A percentile compares a stretch with the other conserved stretches of the same genome.
These are phyloP conservation scores for Fusarium sp. DNA, from an alignment of 2,329 filamentous ascomycete genomes.

Conservation along the genomic window DNA sequence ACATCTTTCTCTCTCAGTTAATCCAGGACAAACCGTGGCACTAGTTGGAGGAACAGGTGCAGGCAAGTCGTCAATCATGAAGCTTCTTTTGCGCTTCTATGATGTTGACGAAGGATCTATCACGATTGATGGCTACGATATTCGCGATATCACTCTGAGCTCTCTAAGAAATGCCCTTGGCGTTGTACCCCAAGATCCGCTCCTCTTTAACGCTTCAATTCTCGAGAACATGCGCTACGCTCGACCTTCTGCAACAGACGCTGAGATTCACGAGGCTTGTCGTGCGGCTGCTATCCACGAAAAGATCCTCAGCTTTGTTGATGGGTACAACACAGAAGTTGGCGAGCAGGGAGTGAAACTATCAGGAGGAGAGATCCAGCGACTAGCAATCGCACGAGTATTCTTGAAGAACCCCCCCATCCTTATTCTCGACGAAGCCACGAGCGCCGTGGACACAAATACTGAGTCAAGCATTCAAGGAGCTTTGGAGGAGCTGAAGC, in stretches of 20 bases:
- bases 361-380: slow-evolving; percentile 67
- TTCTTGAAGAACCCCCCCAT: slow-evolving; percentile 67
- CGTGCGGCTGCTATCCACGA: slow-evolving; percentile 72
- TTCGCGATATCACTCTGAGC: slow-evolving; percentile 67
- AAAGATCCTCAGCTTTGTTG: slow-evolving; percentile 68
- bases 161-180: slow-evolving; percentile 69
- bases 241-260: slow-evolving; percentile 68
- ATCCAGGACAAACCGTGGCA: slow-evolving; percentile 66
- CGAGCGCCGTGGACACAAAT: slow-evolving; percentile 62
- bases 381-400: slow-evolving; percentile 65
- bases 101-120: slow-evolving; percentile 66
- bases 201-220: slow-evolving; percentile 72
- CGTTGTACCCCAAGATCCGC: slow-evolving; percentile 72
- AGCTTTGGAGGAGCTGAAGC: slow-evolving; percentile 58
- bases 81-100: slow-evolving; percentile 70
- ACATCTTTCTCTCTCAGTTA: slow-evolving; percentile 59
- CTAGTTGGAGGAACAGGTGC: slow-evolving; percentile 71
- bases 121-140: slow-evolving; percentile 67
- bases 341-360: slow-evolving; percentile 69
- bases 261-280: slow-evolving; percentile 69
- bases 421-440: slow-evolving; percentile 75
- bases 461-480: slow-evolving; percentile 59
- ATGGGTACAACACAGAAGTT: slow-evolving; percentile 60
- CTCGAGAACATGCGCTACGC: slow-evolving; percentile 74
- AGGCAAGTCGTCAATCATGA: slow-evolving; percentile 71